Evolutionary conservation across 306 rosid genomes (phyloP).

Genomic region (Castanospermum australe): DNA sequence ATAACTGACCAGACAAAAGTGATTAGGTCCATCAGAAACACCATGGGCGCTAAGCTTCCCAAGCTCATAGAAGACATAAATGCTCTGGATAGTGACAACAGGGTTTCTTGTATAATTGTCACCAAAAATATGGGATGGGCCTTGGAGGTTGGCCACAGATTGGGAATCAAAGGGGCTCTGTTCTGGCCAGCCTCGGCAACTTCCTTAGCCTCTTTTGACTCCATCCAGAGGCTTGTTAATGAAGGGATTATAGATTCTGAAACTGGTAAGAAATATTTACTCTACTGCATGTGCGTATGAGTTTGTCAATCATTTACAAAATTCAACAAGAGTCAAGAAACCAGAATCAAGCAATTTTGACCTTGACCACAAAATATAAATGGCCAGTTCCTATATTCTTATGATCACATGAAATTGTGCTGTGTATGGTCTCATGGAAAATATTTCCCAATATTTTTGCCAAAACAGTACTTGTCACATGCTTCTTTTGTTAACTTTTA

Average conservation of each 20-base stretch:
- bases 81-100: constrained; percentile 9
- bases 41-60: constrained; percentile 45
- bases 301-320: too few relatives aligned
- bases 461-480: not conserved
- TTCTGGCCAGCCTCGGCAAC: constrained; percentile 54
- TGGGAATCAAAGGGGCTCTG: constrained; percentile 47
- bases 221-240: constrained; percentile 32
- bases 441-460: too few relatives aligned
- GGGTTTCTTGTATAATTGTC: constrained; percentile 41
- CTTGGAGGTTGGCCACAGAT: constrained; percentile 30
- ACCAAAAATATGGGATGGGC: constrained; percentile 53
- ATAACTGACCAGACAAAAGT: constrained; percentile 18
- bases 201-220: not conserved
- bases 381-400: too few relatives aligned
- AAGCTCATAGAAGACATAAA: constrained; percentile 42
- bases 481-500: not conserved
- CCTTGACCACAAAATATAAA: too few relatives aligned
- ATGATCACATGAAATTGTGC: too few relatives aligned
- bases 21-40: constrained; percentile 17
- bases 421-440: too few relatives aligned
- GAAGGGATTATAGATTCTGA: constrained; percentile 36
- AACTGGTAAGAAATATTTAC: constrained; percentile 11
- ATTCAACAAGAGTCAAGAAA: too few relatives aligned
- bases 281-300: not conserved
- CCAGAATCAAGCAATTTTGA: too few relatives aligned